phyloP scores from a whole-genome alignment of 345 rosid species.

The Turritis glabra region DNA sequence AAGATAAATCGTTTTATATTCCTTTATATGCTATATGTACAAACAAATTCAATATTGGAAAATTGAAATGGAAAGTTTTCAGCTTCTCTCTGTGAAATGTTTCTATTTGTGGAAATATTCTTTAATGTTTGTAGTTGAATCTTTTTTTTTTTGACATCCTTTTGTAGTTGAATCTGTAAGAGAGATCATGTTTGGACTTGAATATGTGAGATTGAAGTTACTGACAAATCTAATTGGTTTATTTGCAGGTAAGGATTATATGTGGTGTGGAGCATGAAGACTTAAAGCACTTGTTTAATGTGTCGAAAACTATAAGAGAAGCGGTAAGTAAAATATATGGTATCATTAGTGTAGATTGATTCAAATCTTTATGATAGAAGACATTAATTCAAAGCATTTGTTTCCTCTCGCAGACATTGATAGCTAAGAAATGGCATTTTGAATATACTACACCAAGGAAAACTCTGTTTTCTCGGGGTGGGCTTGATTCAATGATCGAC shows the following conservation, averaged over 20 bases:
- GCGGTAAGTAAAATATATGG: constrained; percentile 58
- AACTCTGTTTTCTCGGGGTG: constrained; percentile 44
- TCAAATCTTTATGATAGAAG: background rate
- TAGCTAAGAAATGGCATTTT: constrained; percentile 62
- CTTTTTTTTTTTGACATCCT: no score
- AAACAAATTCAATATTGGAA: no score
- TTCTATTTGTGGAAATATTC: no score
- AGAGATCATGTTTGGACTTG: no score
- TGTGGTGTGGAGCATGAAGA: constrained; percentile 75
- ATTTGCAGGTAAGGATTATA: constrained; percentile 58
- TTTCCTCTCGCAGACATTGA: constrained; percentile 45
- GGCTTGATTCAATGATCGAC: constrained; percentile 39
- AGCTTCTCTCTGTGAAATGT: no score
- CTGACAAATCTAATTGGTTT: background rate
- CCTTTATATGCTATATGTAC: no score
- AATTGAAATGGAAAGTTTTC: no score
- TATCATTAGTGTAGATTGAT: background rate
- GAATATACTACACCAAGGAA: constrained; percentile 69
- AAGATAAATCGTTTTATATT: background rate
- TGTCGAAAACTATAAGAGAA: constrained; percentile 67
- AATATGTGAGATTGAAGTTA: no score
- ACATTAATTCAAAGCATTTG: background rate
- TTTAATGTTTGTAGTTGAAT: no score
- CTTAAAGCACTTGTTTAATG: constrained; percentile 62
- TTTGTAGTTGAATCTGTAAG: no score